phyloP scores from a whole-genome alignment of 2,329 filamentous ascomycete genomes.

The Tympanopsis confertula region DNA sequence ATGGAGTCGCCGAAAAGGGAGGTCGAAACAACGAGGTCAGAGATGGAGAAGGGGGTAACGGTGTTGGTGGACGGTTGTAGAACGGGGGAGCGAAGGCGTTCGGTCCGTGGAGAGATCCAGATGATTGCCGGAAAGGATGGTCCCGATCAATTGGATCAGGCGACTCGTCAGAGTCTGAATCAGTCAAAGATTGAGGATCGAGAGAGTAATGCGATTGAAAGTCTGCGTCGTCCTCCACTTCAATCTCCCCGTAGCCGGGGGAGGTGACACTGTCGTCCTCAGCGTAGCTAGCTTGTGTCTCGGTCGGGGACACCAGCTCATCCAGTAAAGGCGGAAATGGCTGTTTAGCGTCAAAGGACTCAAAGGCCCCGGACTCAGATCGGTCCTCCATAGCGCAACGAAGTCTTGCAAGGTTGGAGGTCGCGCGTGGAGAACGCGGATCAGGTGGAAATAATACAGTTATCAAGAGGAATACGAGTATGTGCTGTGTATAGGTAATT shows the following conservation, averaged over 20 bases:
- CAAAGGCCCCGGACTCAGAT: no score
- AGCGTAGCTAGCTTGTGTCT: not conserved
- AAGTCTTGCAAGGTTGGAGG: no score
- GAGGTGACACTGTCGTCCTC: not conserved
- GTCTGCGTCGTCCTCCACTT: not conserved
- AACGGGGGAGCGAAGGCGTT: slow-evolving; percentile 66
- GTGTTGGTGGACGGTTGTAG: slow-evolving; percentile 93
- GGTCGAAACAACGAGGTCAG: slow-evolving; percentile 83
- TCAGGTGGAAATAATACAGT: no score
- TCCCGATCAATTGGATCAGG: not conserved
- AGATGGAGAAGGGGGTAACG: slow-evolving; percentile 82
- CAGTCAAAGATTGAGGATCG: not conserved
- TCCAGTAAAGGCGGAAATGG: not conserved
- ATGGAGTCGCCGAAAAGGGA: slow-evolving; percentile 37
- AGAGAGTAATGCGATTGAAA: not conserved
- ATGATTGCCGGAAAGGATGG: not conserved
- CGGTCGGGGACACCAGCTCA: not conserved
- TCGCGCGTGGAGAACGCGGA: no score
- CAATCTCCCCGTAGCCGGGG: not conserved
- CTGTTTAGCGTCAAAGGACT: not conserved
- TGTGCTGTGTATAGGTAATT: no score
- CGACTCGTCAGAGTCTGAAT: not conserved
- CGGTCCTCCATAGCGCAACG: no score
- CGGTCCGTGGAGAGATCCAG: slow-evolving; percentile 2
- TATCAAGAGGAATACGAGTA: no score